phyloP scores from a whole-genome alignment of 495 filamentous ascomycete genomes.

The Xylaria palmicola region DNA sequence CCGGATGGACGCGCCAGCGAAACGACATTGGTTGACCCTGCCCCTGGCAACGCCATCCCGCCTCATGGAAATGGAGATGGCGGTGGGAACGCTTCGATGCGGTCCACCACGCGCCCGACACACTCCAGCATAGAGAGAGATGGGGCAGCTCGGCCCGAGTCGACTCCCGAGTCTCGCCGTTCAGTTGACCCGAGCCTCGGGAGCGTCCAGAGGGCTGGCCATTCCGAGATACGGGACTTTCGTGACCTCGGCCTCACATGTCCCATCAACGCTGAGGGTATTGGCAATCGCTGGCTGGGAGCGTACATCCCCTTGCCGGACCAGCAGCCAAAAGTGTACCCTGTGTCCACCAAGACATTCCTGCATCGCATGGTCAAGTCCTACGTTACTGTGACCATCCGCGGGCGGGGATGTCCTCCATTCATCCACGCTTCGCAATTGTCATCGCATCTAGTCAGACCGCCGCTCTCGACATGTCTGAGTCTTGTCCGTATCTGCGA shows the following conservation, averaged over 20 bases:
- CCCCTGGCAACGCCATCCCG: not conserved
- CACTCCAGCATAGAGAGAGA: not conserved
- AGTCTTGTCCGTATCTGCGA: constrained; percentile 45
- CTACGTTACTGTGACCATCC: constrained; percentile 37
- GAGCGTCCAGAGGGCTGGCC: not conserved
- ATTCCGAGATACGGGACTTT: constrained; percentile 24
- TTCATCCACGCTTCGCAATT: constrained; percentile 43
- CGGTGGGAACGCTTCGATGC: not conserved
- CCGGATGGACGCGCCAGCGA: not conserved
- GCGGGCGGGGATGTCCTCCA: constrained; percentile 38
- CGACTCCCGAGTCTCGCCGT: not conserved
- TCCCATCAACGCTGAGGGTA: constrained; percentile 44
- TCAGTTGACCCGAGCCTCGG: not conserved
- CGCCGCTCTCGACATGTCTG: constrained; percentile 44
- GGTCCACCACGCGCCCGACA: not conserved
- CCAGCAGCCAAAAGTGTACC: constrained; percentile 42
- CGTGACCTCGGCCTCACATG: constrained; percentile 35
- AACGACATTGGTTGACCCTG: not conserved
- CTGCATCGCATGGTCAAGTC: constrained; percentile 46
- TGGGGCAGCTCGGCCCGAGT: not conserved
- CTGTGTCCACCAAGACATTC: constrained; percentile 31
- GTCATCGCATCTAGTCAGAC: constrained; percentile 15
- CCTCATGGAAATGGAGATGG: not conserved
- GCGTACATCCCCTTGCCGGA: constrained; percentile 42
- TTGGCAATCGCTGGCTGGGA: constrained; percentile 49